Evolutionary conservation across 139 green algal genomes (phyloP).

Genomic region (Trebouxia sp.): DNA sequence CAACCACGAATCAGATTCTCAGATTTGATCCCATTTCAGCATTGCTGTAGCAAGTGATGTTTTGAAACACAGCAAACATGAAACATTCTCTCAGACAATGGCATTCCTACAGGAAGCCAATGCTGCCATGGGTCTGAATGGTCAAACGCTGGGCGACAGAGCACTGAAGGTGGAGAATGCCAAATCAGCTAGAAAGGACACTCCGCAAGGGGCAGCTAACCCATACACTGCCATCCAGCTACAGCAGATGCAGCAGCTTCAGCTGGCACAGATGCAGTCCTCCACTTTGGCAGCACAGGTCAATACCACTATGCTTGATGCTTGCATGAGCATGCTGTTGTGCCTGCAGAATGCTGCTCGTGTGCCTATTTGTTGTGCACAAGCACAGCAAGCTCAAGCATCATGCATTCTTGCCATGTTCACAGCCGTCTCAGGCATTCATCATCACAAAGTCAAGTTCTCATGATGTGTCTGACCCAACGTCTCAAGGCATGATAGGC

Average conservation of each 20-base stretch:
- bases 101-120: slow-evolving; percentile 30
- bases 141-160: slow-evolving; percentile 48
- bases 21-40: background rate
- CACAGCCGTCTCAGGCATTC: background rate
- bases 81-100: background rate
- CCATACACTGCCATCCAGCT: slow-evolving; percentile 61
- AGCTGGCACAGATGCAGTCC: slow-evolving; percentile 41
- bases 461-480: background rate
- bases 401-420: background rate
- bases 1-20: background rate
- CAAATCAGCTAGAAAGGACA: slow-evolving; percentile 28
- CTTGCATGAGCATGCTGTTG: slow-evolving; percentile 5
- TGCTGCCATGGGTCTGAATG: slow-evolving; percentile 49
- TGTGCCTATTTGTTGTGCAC: too few species aligned
- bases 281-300: slow-evolving; percentile 50
- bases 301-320: slow-evolving; percentile 38
- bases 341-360: too few species aligned
- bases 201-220: slow-evolving; percentile 38
- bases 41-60: background rate
- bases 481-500: background rate
- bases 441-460: background rate
- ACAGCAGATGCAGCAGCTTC: slow-evolving; percentile 57
- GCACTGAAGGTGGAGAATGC: slow-evolving; percentile 43
- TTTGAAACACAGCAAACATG: too few species aligned
- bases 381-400: too few species aligned